Percentiles rank a stretch among this genome's conserved stretches.
Evolutionary conservation across 2,329 filamentous ascomycete genomes (phyloP).

Genomic region (Orbilia brochopaga): DNA sequence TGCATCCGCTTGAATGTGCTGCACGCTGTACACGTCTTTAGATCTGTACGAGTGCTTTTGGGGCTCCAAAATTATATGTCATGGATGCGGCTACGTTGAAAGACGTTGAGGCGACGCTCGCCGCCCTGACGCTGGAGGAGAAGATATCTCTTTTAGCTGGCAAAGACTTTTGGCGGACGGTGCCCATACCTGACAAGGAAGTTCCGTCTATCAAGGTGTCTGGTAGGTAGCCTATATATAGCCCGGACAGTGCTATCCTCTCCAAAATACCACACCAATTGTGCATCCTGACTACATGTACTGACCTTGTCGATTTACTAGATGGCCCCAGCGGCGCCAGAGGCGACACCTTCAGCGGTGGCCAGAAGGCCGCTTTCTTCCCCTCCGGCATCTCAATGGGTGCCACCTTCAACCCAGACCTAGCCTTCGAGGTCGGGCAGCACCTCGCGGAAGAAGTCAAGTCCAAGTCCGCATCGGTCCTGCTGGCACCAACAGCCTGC

Average conservation of each 20-base stretch:
- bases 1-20: no score
- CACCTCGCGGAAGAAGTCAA: conserved; percentile 55
- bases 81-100: conserved; percentile 26
- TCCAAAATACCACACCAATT: no score
- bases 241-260: no score
- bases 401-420: conserved; percentile 55
- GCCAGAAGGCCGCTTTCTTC: conserved; percentile 50
- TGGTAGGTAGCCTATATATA: no score
- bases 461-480: conserved; percentile 61
- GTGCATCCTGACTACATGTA: conserved; percentile 13
- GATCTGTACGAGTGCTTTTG: no score
- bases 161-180: conserved; percentile 71
- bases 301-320: conserved; percentile 39
- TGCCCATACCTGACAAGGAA: conserved; percentile 63
- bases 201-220: conserved; percentile 51
- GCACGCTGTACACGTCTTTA: no score
- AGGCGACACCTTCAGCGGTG: conserved; percentile 52
- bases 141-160: conserved; percentile 52
- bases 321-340: conserved; percentile 54
- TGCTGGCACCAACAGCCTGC: conserved; percentile 69
- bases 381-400: conserved; percentile 54
- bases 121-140: conserved; percentile 44
- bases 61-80: neutral
- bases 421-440: conserved; percentile 54
- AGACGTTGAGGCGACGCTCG: conserved; percentile 45